These are phyloP conservation scores for Cladosporium sp. DNA, from an alignment of 2,329 filamentous ascomycete genomes.

Conservation along the genomic window DNA sequence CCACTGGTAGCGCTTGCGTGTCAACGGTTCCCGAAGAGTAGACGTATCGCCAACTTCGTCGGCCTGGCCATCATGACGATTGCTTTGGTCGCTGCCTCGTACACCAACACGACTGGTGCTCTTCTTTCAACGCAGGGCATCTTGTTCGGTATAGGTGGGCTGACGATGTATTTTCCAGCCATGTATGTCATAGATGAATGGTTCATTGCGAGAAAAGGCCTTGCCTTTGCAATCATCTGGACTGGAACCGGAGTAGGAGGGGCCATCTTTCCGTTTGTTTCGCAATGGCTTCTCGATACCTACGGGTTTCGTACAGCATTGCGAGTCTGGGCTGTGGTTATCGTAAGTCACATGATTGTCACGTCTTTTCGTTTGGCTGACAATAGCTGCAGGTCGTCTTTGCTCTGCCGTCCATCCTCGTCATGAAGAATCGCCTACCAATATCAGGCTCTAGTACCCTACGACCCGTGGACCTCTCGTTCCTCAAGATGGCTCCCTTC, in stretches of 20 bases:
- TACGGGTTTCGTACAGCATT: slow-evolving; percentile 49
- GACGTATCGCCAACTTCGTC: slow-evolving; percentile 37
- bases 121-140: slow-evolving; percentile 45
- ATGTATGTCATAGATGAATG: slow-evolving; percentile 55
- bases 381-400: slow-evolving; percentile 12
- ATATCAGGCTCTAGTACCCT: slow-evolving; percentile 24
- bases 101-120: slow-evolving; percentile 38
- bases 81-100: slow-evolving; percentile 39
- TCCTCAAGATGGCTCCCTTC: slow-evolving; percentile 39
- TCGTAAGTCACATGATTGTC: slow-evolving; percentile 24
- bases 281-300: slow-evolving; percentile 44
- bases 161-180: slow-evolving; percentile 52
- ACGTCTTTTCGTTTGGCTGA: not conserved
- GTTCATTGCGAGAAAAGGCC: slow-evolving; percentile 54
- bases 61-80: slow-evolving; percentile 41
- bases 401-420: slow-evolving; percentile 22
- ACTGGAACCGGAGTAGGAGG: slow-evolving; percentile 47
- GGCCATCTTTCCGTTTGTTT: slow-evolving; percentile 45
- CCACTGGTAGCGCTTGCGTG: slow-evolving; percentile 43
- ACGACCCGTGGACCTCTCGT: slow-evolving; percentile 37
- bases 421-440: slow-evolving; percentile 24
- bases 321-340: slow-evolving; percentile 44
- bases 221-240: slow-evolving; percentile 54
- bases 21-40: slow-evolving; percentile 40
- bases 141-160: slow-evolving; percentile 48